Percentiles rank a stretch among this genome's conserved stretches.
These are phyloP conservation scores for Thinopyrum elongatum DNA, from an alignment of 176 grass and related monocot species.

Conservation along the genomic window DNA sequence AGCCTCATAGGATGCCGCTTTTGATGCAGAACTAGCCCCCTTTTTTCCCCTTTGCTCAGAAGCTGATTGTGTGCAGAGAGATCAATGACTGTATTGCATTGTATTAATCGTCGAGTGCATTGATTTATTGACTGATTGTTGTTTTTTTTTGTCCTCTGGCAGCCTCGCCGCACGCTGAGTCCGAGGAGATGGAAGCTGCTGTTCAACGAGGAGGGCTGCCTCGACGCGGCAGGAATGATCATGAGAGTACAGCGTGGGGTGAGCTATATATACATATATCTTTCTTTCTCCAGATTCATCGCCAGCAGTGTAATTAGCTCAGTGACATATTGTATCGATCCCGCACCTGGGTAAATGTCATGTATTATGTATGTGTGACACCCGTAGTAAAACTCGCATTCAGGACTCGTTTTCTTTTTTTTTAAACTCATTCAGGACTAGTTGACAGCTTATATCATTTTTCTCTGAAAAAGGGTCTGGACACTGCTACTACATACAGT, in stretches of 20 bases:
- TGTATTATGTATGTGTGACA: too few relatives aligned
- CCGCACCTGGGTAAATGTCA: too few relatives aligned
- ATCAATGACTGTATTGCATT: background rate
- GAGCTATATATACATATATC: background rate
- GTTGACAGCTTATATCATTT: background rate
- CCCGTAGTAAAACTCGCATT: background rate
- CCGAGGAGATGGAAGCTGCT: conserved; percentile 84
- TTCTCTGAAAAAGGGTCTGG: too few relatives aligned
- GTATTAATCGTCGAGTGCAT: conserved; percentile 16
- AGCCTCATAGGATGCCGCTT: background rate
- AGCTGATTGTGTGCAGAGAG: background rate
- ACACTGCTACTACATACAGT: background rate
- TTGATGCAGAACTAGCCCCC: background rate
- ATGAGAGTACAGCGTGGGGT: conserved; percentile 85
- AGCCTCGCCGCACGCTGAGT: conserved; percentile 87
- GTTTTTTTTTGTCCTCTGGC: conserved; percentile 9
- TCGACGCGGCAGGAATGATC: conserved; percentile 73
- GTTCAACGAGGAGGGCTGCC: conserved; percentile 66
- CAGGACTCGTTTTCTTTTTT: too few relatives aligned
- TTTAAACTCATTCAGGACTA: background rate
- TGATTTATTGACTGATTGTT: background rate
- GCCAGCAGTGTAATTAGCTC: too few relatives aligned
- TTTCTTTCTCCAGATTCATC: background rate
- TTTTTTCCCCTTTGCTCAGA: background rate
- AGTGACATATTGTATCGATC: background rate